These are phyloP conservation scores for Linum trigynum DNA, from an alignment of 345 rosid species.

Conservation along the genomic window DNA sequence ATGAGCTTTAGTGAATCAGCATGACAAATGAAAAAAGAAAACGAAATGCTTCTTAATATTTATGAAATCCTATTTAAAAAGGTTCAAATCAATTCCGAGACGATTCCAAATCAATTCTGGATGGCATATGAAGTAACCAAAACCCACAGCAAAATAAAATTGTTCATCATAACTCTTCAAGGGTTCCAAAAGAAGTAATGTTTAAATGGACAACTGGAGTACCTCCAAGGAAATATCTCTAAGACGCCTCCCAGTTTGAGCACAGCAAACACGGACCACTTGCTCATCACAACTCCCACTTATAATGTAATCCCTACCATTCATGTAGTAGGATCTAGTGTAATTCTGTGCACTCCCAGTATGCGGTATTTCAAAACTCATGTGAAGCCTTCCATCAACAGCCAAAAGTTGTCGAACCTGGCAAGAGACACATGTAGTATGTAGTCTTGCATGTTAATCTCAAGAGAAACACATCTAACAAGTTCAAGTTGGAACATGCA, in stretches of 20 bases:
- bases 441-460: neutral
- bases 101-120: no score
- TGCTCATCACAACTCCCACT: constrained; percentile 93
- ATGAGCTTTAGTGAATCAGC: neutral
- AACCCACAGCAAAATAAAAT: no score
- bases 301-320: constrained; percentile 81
- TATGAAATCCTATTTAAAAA: no score
- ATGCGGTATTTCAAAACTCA: constrained; percentile 60
- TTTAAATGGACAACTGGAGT: constrained; percentile 6
- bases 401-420: constrained; percentile 89
- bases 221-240: constrained; percentile 92
- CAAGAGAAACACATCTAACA: neutral
- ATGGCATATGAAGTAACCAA: no score
- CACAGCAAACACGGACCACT: constrained; percentile 80
- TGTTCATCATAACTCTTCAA: neutral
- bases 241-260: constrained; percentile 96
- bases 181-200: neutral
- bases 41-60: neutral
- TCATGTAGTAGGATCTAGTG: constrained; percentile 90
- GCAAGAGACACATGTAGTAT: constrained; percentile 12
- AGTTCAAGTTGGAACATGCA: neutral
- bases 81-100: no score
- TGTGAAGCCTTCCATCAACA: constrained; percentile 77
- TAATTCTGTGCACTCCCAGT: constrained; percentile 80
- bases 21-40: neutral